A percentile compares a stretch with the other conserved stretches of the same genome.
Evolutionary conservation across 2,329 filamentous ascomycete genomes (phyloP).

Genomic region (Orbilia oligospora): DNA sequence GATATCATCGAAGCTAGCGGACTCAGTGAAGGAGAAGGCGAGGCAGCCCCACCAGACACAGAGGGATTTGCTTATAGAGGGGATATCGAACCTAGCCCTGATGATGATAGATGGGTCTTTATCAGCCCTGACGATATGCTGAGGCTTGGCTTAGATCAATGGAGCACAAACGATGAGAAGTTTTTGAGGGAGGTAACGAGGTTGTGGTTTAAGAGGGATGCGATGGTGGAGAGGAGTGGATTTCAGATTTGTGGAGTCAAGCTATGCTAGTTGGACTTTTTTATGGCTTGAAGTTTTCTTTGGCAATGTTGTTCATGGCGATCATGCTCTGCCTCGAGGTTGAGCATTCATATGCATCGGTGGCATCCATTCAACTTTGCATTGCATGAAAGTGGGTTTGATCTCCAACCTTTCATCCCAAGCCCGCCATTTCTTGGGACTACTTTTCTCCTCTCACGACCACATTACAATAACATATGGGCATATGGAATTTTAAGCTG

Average conservation of each 20-base stretch:
- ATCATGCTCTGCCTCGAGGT: too few species aligned
- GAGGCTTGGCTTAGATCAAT: conserved; percentile 82
- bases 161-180: conserved; percentile 78
- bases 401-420: not conserved
- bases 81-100: conserved; percentile 24
- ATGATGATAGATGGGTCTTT: conserved; percentile 68
- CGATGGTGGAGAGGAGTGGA: conserved; percentile 71
- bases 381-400: conserved; percentile 7
- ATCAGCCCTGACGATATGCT: conserved; percentile 77
- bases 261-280: conserved; percentile 36
- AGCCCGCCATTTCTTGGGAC: not conserved
- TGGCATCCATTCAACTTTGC: not conserved
- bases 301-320: not conserved
- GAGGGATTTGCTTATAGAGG: conserved; percentile 58
- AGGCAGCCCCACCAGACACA: conserved; percentile 42
- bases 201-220: conserved; percentile 77
- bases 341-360: not conserved
- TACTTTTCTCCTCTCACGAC: not conserved
- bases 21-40: conserved; percentile 66
- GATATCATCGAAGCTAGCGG: conserved; percentile 73
- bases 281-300: not conserved
- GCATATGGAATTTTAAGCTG: not conserved
- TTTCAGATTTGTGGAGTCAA: conserved; percentile 60
- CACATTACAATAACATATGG: not conserved
- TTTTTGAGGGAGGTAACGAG: conserved; percentile 77